Conservation (phyloP, 495 filamentous ascomycete genomes). For the Neurospora tetrasperma region DNA sequence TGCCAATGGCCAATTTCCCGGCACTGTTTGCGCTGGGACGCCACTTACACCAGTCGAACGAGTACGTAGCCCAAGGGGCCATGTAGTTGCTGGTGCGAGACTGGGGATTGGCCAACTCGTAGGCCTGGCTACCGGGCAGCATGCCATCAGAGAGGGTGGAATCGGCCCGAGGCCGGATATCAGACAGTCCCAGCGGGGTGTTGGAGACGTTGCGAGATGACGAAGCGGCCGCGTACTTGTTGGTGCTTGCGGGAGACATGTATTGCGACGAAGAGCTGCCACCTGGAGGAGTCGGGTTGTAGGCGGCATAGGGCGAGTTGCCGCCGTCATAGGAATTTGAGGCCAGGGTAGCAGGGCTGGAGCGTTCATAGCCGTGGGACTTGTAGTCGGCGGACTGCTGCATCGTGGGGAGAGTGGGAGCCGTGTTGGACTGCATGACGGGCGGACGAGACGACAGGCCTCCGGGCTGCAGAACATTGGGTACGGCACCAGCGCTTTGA, state of each 20-base stretch:
- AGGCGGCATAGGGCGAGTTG: conserved; percentile 50
- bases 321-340: conserved; percentile 43
- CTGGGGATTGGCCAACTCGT: conserved; percentile 40
- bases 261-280: conserved; percentile 47
- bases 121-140: conserved; percentile 41
- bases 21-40: conserved; percentile 65
- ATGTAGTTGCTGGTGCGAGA: conserved; percentile 70
- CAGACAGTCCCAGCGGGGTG: conserved; percentile 80
- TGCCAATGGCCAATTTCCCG: conserved; percentile 89
- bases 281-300: conserved; percentile 53
- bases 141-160: conserved; percentile 58
- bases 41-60: conserved; percentile 99
- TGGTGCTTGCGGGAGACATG: conserved; percentile 54
- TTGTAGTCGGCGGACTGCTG: conserved; percentile 55
- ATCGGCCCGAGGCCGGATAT: conserved; percentile 74
- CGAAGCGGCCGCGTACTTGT: conserved; percentile 50
- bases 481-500: conserved; percentile 45
- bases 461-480: conserved; percentile 62
- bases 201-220: conserved; percentile 63
- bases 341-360: conserved; percentile 56
- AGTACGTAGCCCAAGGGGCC: conserved; percentile 90
- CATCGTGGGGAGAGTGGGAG: conserved; percentile 60
- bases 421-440: conserved; percentile 59
- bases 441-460: conserved; percentile 45
- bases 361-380: conserved; percentile 62